Evolutionary conservation across 164 flowering plant species (phyloP), one percentile per base, ranked within the genome.

Genomic region (Saururus chinensis): DNA sequence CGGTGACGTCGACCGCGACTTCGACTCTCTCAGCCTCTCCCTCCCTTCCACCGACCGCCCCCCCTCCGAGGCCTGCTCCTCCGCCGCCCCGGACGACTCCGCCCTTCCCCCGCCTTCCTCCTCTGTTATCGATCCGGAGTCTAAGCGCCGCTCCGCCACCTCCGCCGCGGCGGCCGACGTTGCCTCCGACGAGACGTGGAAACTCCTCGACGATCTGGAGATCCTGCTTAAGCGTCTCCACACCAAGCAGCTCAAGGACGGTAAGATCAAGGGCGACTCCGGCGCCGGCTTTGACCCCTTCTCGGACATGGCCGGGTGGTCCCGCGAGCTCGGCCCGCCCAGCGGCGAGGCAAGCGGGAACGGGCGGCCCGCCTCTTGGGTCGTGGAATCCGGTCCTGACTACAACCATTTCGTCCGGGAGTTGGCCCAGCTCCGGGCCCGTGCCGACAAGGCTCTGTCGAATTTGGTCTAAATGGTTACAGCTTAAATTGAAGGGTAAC

Each of bases 1-100:
- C 30, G 99, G 99, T 1, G 99, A 95, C 54, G 99, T 95, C 30
- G 97, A 95, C 71, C 80, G 97, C 1, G 99, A 95, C 70, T 95
- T 91, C 55, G 97, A 95, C 19, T 96, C 99, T 3, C 79, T 89
- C 0, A 84, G 81, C 23, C 71, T 89, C 11, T 86, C 86, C 60
- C 76, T 88, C 57, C 72, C 59, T 54, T 49, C 57, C 54, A 4
- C n/a, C 77, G 19, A 51, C 40, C 41, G 67, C 60, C 17, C 59
- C 22, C 66, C 56, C 4, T 75, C 80, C 3, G 88, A 78, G 22
- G 80, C 79, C 5, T 82, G 88, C 20, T 83, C 97, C 16, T 83
- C 95, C 19, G 81, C 92, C 1, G 74, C 80, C 25, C 80, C 67
- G 1, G 92, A 84, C 40, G 95, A 84, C 49, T 10, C 49, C 49